Base-by-base conservation (phyloP, 2,329 filamentous ascomycete species). In the Onygena corvina region DNA sequence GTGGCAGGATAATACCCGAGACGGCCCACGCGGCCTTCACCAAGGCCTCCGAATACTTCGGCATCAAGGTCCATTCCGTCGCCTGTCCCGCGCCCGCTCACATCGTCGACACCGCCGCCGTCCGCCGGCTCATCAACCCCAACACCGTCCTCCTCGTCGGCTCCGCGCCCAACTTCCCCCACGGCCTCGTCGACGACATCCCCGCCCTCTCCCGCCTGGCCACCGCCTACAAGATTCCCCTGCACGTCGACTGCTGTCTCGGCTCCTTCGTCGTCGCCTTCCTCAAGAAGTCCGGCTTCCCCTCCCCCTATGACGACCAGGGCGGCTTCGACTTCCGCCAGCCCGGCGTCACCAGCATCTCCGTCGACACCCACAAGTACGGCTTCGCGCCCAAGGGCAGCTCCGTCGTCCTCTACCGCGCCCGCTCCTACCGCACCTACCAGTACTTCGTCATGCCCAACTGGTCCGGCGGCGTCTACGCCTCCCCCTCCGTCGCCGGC, bases 331-430 rank as follows among this genome's bases (percentile, higher is more conserved):
- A 98, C 67, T 98, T 98, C 77, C 81, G 85, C 50, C 80, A 93
- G 52, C 87, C 86, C 57, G 92, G 92, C 59, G 92, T 98, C 31
- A 95, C 90, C 2, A 90, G 84, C 66, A 96, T 98, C 66, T 88
- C 82, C 57, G 93, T 89, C 66, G 92, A 98, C 65, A 98, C 92
- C 2, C 92, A 98, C 76, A 98, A 98, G 67, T 98, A 98, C 65
- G 92, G 92, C 31, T 98, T 98, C 63, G 92, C 92, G 1, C 92
- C 92, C 48, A 98, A 98, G 72, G 92, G 92, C 57, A 98, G 94
- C 75, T 92, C 84, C 47, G 92, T 88, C 1, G 76, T 94, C 11
- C 76, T 98, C 35, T 98, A 98, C 75, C 86, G 92, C 59, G 84
- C 80, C 40, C 76, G 81, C 29, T 71, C 77, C 42, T 77, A 93